Base-by-base conservation (phyloP, 306 rosid species). In the Oemleria cerasiformis region DNA sequence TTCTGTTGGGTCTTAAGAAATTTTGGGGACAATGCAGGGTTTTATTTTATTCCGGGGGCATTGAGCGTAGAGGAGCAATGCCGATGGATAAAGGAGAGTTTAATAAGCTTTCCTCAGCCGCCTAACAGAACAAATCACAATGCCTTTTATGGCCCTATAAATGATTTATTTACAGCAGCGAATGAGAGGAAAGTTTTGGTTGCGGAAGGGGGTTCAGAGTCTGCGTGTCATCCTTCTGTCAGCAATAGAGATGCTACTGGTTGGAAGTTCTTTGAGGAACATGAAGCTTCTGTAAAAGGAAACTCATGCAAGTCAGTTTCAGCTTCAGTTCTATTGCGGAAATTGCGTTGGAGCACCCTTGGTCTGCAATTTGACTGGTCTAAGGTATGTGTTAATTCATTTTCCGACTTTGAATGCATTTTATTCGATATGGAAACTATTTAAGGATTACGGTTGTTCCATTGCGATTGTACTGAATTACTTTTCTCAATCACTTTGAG, bases 341-440 rank as follows among this genome's bases (percentile, higher is more conserved):
- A 94, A 82, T 77, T 91, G 82, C 92, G 99, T 38, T 91, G 99
- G 99, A 94, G 97, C 86, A 94, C 99, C 59, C 95, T 89, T 43
- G 97, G 97, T 76, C 75, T 89, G 76, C 97, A 94, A 74, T 94
- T 87, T 79, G 92, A 94, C 63, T 89, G 99, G 99, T 94, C 99
- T 70, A 91, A 85, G 80, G 98, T 92, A 82, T 47, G 75, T 75
- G 73, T 38, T 62, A 55, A 40, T 58, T 71, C 20, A 23, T 53
- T 43, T 5, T 10, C 36, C 2, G 2, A 30, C 36, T 2, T 30
- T 3, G 36, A 30, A 30, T 30, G 36, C 3, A 30, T 6, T 14
- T 5, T 19, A 38, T 39, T 9, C 39, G n/a, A 49, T 36, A 38
- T 50, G 17, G 47, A 17, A 50, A 17, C 44, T 7, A 64, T 64